Evolutionary conservation across 345 rosid species (phyloP).

Genomic region (Populus alba): DNA sequence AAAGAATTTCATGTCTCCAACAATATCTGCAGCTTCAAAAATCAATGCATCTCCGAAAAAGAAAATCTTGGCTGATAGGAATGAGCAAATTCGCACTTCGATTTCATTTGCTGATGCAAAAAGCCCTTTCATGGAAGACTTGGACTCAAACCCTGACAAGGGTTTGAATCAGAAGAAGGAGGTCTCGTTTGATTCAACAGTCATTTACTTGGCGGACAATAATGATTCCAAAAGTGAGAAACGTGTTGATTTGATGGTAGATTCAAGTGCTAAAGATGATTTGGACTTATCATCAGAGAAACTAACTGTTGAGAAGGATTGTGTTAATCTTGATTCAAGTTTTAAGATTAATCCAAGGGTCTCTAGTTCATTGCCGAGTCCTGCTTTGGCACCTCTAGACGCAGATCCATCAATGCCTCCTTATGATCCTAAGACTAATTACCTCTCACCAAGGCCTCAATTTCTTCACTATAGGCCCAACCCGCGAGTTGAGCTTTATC

Average conservation of each 20-base stretch:
- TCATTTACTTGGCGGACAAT: constrained; percentile 33
- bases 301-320: constrained; percentile 28
- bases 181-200: constrained; percentile 35
- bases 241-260: constrained; percentile 17
- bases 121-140: constrained; percentile 37
- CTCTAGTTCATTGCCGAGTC: constrained; percentile 28
- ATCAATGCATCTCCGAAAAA: constrained; percentile 67
- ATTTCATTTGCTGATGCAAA: constrained; percentile 41
- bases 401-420: constrained; percentile 52
- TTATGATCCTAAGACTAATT: constrained; percentile 60
- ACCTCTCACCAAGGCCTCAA: constrained; percentile 61
- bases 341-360: constrained; percentile 40
- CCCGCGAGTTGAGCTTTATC: constrained; percentile 45
- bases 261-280: constrained; percentile 7
- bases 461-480: constrained; percentile 61
- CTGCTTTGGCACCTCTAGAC: constrained; percentile 56
- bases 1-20: constrained; percentile 86
- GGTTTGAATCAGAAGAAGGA: constrained; percentile 26
- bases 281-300: constrained; percentile 5
- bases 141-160: constrained; percentile 20
- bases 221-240: constrained; percentile 18
- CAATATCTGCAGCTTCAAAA: constrained; percentile 82
- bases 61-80: constrained; percentile 62
- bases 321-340: constrained; percentile 45
- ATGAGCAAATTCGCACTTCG: constrained; percentile 46